phyloP scores from a whole-genome alignment of 371 early-diverging fungal genomes.

The Rhizopus delemar region DNA sequence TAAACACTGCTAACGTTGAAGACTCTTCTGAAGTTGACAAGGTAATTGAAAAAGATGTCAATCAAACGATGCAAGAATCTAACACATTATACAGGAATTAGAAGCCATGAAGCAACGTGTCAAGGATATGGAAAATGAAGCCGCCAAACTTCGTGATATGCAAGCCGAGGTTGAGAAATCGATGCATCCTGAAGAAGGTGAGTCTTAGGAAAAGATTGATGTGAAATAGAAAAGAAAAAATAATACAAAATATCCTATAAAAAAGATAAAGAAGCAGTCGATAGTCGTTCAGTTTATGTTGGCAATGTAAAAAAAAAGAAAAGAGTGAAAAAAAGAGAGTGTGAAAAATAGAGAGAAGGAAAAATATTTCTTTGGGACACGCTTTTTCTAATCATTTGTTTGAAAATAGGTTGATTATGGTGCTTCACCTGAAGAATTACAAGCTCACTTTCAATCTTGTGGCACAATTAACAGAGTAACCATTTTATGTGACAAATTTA shows the following conservation, averaged over 20 bases:
- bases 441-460: constrained; percentile 94
- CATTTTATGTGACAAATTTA: constrained; percentile 92
- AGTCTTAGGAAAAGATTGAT: neutral
- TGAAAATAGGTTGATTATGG: constrained; percentile 83
- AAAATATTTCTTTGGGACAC: neutral
- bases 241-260: constrained; percentile 2
- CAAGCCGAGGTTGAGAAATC: constrained; percentile 88
- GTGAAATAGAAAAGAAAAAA: constrained; percentile 14
- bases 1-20: constrained; percentile 6
- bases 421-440: constrained; percentile 94
- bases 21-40: constrained; percentile 38
- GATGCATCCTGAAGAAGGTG: constrained; percentile 67
- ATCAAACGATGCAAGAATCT: neutral
- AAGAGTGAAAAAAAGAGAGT: neutral
- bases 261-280: constrained; percentile 81
- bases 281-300: constrained; percentile 92
- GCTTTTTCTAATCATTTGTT: neutral
- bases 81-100: constrained; percentile 49
- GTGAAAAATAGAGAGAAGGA: neutral
- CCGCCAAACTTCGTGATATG: constrained; percentile 91
- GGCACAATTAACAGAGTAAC: constrained; percentile 97
- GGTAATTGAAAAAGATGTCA: constrained; percentile 19
- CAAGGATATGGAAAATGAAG: constrained; percentile 93
- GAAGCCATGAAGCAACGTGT: constrained; percentile 88
- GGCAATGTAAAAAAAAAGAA: constrained; percentile 73